Conservation (phyloP, 2,329 filamentous ascomycete species). For the Fusarium avenaceum region DNA sequence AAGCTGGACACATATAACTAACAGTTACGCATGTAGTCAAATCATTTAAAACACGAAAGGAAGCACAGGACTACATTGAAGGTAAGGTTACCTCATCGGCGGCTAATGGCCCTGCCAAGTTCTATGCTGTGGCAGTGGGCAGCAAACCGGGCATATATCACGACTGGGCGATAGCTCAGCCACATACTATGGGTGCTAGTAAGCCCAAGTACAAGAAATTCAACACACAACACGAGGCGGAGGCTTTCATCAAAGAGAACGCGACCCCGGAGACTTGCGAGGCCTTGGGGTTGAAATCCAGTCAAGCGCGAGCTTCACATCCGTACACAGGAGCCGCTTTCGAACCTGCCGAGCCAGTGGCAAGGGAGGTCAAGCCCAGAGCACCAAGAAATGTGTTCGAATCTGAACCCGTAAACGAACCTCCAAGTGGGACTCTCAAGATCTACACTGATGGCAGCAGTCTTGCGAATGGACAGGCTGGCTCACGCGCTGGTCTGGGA, state of each 20-base stretch:
- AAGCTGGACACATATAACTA: slow-evolving; percentile 11
- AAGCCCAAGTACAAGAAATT: slow-evolving; percentile 80
- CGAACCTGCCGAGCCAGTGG: slow-evolving; percentile 40
- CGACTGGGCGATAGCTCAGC: slow-evolving; percentile 76
- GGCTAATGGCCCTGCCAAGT: slow-evolving; percentile 59
- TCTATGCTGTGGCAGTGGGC: slow-evolving; percentile 74
- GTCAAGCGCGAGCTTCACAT: slow-evolving; percentile 28
- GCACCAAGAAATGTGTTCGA: background rate
- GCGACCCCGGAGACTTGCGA: slow-evolving; percentile 61
- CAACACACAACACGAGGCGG: slow-evolving; percentile 76
- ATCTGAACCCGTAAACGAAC: background rate
- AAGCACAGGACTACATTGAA: slow-evolving; percentile 74
- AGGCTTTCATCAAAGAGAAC: slow-evolving; percentile 75
- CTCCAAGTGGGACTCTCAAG: slow-evolving; percentile 38
- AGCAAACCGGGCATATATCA: slow-evolving; percentile 70
- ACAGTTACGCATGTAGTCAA: slow-evolving; percentile 70
- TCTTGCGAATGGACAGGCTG: slow-evolving; percentile 67
- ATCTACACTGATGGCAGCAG: slow-evolving; percentile 75
- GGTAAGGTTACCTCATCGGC: slow-evolving; percentile 47
- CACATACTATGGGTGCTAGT: slow-evolving; percentile 80
- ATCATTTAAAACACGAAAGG: slow-evolving; percentile 78
- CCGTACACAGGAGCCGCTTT: slow-evolving; percentile 17
- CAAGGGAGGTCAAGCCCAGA: slow-evolving; percentile 45
- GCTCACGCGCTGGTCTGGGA: slow-evolving; percentile 71
- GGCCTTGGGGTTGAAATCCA: slow-evolving; percentile 54